Conservation (phyloP, 495 filamentous ascomycete species). For the Tuber magnatum region DNA sequence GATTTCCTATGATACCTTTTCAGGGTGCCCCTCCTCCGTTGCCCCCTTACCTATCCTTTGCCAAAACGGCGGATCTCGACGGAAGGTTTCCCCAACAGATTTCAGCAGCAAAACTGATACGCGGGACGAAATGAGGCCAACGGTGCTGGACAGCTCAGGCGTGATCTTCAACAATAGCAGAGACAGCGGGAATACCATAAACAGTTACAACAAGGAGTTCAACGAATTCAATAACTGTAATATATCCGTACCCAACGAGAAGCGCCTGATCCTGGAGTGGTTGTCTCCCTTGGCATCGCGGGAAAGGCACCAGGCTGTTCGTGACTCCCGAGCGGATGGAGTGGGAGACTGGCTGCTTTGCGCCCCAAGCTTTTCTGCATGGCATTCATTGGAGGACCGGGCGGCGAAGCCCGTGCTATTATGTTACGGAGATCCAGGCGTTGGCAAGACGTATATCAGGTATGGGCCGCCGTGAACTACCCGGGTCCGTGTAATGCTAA, state of each 20-base stretch:
- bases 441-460: background rate
- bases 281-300: background rate
- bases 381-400: background rate
- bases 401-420: background rate
- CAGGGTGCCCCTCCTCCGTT: too few species aligned
- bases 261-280: background rate
- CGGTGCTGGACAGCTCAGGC: background rate
- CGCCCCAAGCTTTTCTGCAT: background rate
- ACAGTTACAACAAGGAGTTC: background rate
- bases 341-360: background rate
- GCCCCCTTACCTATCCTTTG: too few species aligned
- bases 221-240: background rate
- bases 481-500: background rate
- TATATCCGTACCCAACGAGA: background rate
- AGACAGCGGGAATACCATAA: background rate
- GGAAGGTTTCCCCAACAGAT: background rate
- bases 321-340: background rate
- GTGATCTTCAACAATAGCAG: background rate
- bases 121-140: background rate
- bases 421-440: background rate
- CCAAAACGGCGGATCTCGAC: background rate
- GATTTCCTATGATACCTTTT: too few species aligned
- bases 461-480: background rate
- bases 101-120: background rate
- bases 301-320: background rate